These are phyloP conservation scores for Xylaria sp. DNA, from an alignment of 2,329 filamentous ascomycete species.

Conservation along the genomic window DNA sequence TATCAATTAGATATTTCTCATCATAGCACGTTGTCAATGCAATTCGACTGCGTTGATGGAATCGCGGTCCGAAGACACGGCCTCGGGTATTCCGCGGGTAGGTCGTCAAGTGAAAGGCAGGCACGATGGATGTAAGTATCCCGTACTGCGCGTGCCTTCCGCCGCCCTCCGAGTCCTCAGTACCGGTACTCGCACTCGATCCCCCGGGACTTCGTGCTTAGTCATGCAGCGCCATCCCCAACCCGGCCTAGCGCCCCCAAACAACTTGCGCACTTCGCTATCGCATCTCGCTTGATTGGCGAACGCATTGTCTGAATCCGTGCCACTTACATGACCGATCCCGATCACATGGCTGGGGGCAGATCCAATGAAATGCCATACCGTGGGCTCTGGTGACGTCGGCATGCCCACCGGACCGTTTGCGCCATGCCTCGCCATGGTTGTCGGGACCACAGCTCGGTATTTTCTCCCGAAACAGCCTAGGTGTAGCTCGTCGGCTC, in stretches of 20 bases:
- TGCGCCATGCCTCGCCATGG: neutral
- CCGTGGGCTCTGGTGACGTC: neutral
- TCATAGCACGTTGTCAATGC: too few relatives aligned
- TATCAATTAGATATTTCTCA: too few relatives aligned
- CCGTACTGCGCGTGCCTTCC: too few relatives aligned
- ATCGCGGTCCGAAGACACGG: too few relatives aligned
- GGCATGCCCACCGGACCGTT: neutral
- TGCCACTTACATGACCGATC: neutral
- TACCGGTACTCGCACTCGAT: neutral
- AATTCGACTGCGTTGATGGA: too few relatives aligned
- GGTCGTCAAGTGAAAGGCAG: too few relatives aligned
- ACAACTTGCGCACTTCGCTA: neutral
- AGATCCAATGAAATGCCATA: neutral
- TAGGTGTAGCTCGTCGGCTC: slow-evolving; percentile 16
- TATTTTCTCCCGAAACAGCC: slow-evolving; percentile 25
- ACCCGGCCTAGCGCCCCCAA: neutral
- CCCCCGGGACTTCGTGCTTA: neutral
- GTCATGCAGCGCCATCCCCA: neutral
- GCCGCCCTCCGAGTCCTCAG: too few relatives aligned
- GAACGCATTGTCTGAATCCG: neutral
- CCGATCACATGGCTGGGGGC: neutral
- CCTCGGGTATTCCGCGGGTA: too few relatives aligned
- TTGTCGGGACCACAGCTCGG: slow-evolving; percentile 14
- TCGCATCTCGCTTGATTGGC: neutral
- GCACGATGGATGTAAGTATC: too few relatives aligned